phyloP scores from a whole-genome alignment of 139 green algal species.

The Chlorella sp. region DNA sequence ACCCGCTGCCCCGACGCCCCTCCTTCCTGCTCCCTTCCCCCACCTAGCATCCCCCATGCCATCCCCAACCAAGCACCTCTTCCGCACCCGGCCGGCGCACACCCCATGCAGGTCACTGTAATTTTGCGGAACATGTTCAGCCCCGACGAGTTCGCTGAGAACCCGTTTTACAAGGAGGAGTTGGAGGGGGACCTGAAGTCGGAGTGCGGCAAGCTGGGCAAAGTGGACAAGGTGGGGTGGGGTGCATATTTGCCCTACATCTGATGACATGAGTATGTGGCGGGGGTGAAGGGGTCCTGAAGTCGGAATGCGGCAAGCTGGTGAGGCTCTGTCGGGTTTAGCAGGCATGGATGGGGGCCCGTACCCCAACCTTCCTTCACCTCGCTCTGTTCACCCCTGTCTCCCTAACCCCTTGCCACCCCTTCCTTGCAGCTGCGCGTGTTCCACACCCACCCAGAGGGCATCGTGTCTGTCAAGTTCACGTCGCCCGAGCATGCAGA shows the following conservation, averaged over 20 bases:
- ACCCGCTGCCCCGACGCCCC: not conserved
- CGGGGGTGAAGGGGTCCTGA: not conserved
- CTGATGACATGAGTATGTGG: not conserved
- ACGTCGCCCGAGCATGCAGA: constrained; percentile 70
- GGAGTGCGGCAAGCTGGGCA: constrained; percentile 85
- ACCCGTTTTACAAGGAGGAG: constrained; percentile 61
- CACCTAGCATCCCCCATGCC: not conserved
- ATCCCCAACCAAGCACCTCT: not conserved
- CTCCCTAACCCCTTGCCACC: not conserved
- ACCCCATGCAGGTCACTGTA: constrained; percentile 78
- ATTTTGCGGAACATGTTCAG: constrained; percentile 91
- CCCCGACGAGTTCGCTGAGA: constrained; percentile 73
- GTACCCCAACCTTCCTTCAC: not conserved
- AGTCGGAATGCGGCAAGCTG: too few relatives aligned
- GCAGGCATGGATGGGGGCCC: not conserved
- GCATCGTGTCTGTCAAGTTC: constrained; percentile 88
- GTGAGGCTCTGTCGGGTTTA: not conserved
- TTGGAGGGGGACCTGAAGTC: constrained; percentile 84
- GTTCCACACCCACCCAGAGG: constrained; percentile 82
- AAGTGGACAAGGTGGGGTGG: constrained; percentile 77
- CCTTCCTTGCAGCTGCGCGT: constrained; percentile 63
- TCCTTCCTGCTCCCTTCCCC: not conserved
- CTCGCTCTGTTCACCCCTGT: not conserved
- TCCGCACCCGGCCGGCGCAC: too few relatives aligned
- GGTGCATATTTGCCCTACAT: not conserved